These are phyloP conservation scores for Noccaea bulbosa DNA, from an alignment of 345 rosid species.

Conservation along the genomic window DNA sequence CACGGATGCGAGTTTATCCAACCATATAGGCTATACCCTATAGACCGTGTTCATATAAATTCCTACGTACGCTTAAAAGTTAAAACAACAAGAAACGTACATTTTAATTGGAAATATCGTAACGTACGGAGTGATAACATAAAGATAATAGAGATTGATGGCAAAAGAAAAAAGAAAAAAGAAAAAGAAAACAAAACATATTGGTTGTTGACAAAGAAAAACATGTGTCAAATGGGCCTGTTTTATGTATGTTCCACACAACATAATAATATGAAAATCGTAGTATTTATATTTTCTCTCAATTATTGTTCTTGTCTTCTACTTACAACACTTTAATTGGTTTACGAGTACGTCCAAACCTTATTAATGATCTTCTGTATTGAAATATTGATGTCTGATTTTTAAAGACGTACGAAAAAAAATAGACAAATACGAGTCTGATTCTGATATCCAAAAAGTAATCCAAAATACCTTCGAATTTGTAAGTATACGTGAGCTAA, in stretches of 20 bases:
- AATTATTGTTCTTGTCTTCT: conserved; percentile 43
- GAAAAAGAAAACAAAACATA: background rate
- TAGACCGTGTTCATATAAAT: background rate
- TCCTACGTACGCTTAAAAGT: background rate
- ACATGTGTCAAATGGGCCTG: conserved; percentile 34
- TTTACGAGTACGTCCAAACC: conserved; percentile 31
- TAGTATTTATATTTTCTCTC: conserved; percentile 16
- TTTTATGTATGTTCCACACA: conserved; percentile 29
- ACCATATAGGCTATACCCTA: background rate
- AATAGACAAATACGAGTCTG: background rate
- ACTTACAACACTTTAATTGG: conserved; percentile 40
- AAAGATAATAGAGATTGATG: background rate
- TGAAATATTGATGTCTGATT: background rate
- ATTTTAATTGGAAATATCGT: background rate
- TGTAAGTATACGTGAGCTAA: background rate
- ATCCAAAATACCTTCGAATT: background rate
- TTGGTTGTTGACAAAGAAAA: conserved; percentile 28
- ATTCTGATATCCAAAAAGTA: background rate
- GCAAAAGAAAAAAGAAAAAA: background rate
- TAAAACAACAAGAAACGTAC: no score
- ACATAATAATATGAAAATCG: conserved; percentile 16
- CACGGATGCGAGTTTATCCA: background rate
- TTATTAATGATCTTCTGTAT: conserved; percentile 19
- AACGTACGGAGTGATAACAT: background rate
- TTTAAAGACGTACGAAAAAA: background rate